Evolutionary conservation across 371 early-diverging fungal species (phyloP).

Genomic region (Fennellomyces sp.): DNA sequence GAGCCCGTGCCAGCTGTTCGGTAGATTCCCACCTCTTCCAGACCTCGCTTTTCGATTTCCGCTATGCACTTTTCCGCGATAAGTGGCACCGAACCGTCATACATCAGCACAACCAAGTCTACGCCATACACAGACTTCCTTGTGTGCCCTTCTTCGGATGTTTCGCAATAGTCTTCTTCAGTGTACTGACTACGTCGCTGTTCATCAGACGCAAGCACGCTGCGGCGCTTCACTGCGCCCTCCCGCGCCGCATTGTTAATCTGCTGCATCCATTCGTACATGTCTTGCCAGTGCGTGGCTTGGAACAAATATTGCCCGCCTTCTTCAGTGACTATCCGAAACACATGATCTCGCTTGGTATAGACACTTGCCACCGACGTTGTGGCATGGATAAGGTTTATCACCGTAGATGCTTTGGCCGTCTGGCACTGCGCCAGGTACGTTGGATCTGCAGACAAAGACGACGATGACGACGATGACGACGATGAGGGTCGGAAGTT

Average conservation of each 20-base stretch:
- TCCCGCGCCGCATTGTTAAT: slow-evolving; percentile 78
- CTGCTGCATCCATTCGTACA: slow-evolving; percentile 77
- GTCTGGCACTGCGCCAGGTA: slow-evolving; percentile 11
- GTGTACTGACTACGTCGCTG: background rate
- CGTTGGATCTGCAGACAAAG: slow-evolving; percentile 5
- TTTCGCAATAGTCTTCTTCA: background rate
- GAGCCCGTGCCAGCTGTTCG: slow-evolving; percentile 78
- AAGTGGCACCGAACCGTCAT: slow-evolving; percentile 57
- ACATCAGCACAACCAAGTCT: slow-evolving; percentile 61
- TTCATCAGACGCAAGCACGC: slow-evolving; percentile 39
- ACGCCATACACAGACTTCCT: slow-evolving; percentile 64
- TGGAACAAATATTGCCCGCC: slow-evolving; percentile 81
- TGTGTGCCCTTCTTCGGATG: background rate
- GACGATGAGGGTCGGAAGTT: background rate
- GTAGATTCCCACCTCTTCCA: slow-evolving; percentile 86
- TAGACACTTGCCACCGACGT: slow-evolving; percentile 72
- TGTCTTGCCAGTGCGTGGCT: slow-evolving; percentile 69
- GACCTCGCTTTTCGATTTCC: slow-evolving; percentile 79
- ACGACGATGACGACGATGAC: background rate
- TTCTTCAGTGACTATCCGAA: slow-evolving; percentile 84
- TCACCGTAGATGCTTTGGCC: slow-evolving; percentile 72
- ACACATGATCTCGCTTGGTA: slow-evolving; percentile 77
- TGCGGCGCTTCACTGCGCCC: slow-evolving; percentile 71
- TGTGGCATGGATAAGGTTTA: slow-evolving; percentile 81
- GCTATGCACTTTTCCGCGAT: slow-evolving; percentile 72